A percentile compares a stretch with the other conserved stretches of the same genome.
Evolutionary conservation across 2,329 filamentous ascomycete genomes (phyloP).

Genomic region (Emmonsiellopsis sp.): DNA sequence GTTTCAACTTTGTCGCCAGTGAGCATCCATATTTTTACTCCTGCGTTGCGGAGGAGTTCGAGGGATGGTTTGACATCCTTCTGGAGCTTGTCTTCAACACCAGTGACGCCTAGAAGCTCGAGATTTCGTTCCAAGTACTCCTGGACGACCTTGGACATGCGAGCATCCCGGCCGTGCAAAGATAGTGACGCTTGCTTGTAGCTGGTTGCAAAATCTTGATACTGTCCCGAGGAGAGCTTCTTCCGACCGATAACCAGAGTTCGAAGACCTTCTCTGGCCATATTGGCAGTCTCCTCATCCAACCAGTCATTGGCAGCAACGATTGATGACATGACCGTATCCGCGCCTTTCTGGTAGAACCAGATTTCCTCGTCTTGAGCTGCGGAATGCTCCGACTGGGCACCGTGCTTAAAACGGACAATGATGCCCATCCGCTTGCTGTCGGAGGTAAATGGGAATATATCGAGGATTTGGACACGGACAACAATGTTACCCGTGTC

Average conservation of each 20-base stretch:
- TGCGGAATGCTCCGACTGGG: constrained; percentile 36
- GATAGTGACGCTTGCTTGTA: constrained; percentile 74
- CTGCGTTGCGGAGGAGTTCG: constrained; percentile 89
- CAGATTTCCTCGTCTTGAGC: constrained; percentile 69
- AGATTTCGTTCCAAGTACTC: constrained; percentile 78
- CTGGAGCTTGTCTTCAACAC: constrained; percentile 94
- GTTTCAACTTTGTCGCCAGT: constrained; percentile 98
- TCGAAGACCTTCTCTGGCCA: constrained; percentile 91
- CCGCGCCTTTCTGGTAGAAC: constrained; percentile 98
- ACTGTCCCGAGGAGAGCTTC: constrained; percentile 66
- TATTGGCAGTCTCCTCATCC: constrained; percentile 98
- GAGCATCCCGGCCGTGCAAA: constrained; percentile 67
- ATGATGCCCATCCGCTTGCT: constrained; percentile 98
- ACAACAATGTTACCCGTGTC: constrained; percentile 67
- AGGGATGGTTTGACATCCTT: constrained; percentile 91
- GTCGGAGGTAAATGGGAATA: constrained; percentile 96
- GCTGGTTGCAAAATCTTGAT: constrained; percentile 64
- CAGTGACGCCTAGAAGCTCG: constrained; percentile 91
- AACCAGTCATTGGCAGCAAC: constrained; percentile 97
- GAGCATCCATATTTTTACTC: constrained; percentile 99
- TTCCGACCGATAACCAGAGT: constrained; percentile 94
- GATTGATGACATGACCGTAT: constrained; percentile 95
- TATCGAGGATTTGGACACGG: constrained; percentile 76
- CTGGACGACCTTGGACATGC: constrained; percentile 70
- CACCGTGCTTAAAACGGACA: constrained; percentile 65